Base-by-base conservation (phyloP, 2,329 filamentous ascomycete species). In the Stagonosporopsis rhizophila region DNA sequence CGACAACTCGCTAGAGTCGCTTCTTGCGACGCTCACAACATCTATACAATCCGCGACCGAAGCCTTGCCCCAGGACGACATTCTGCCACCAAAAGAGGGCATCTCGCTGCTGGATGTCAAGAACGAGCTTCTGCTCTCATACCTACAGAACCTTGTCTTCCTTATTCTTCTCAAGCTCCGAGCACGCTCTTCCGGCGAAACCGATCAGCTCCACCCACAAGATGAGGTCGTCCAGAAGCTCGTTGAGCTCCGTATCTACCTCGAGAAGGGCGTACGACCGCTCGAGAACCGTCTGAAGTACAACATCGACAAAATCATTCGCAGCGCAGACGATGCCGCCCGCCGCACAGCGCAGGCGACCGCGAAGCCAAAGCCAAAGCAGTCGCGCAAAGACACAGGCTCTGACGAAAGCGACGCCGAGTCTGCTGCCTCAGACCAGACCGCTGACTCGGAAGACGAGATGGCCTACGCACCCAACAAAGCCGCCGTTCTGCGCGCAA, bases 31-130 rank as follows among this genome's bases (percentile, higher is more conserved):
- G 38, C 76, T 83, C 17, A 81, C 82, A 0, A 83, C 87, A 0
- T 86, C 90, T 0, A 82, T 89, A 41, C 86, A 92, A 56, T 87
- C 88, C 6, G 83, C 88, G 0, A 67, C 71, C 9, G 66, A 75
- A 44, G 74, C 71, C 11, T 60, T 82, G 17, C 86, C 89, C 0
- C 85, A 85, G 44, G 74, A 87, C 17, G 75, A 81, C 14, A 48
- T 96, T 57, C 80, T 89, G 44, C 86, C 90, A n/a, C 89, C 90
- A 1, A 83, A 88, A 62, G 87, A 96, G 68, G 94, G 95, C 71
- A 95, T 99, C 56, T 97, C 95, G 0, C 86, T 99, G 1, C 88
- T 99, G 69, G 92, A 98, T 73, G 87, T 91, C 62, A 99, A 99
- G 80, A 98, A 96, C 78, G 95, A 99, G 74, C 84, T 99, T n/a